phyloP scores from a whole-genome alignment of 1,139 yeast genomes.

The Entelexis sorbosivorans region DNA sequence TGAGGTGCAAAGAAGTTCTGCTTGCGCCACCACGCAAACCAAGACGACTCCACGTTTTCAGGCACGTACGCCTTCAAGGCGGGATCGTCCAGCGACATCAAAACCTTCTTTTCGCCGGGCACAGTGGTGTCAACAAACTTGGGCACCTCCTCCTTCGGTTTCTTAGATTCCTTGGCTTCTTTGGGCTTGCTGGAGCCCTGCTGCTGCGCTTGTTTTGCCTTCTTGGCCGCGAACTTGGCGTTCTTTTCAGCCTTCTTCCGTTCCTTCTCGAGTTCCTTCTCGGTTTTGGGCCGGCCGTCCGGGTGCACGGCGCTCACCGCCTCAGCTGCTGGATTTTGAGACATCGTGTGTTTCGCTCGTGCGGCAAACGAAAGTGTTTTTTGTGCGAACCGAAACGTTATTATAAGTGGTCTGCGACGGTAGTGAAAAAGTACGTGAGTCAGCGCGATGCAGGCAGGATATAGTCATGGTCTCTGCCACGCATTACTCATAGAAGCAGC shows the following conservation, averaged over 20 bases:
- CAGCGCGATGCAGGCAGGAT: background rate
- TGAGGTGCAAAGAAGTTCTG: slow-evolving; percentile 84
- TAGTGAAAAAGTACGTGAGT: background rate
- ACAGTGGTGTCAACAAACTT: slow-evolving; percentile 72
- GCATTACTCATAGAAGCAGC: background rate
- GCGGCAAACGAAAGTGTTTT: background rate
- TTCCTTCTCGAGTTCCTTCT: slow-evolving; percentile 64
- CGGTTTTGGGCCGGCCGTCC: slow-evolving; percentile 30
- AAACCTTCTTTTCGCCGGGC: slow-evolving; percentile 82
- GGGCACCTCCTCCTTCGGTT: slow-evolving; percentile 64
- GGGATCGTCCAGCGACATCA: slow-evolving; percentile 79
- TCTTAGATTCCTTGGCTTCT: slow-evolving; percentile 52
- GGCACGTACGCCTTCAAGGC: slow-evolving; percentile 92
- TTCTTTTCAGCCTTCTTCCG: slow-evolving; percentile 92
- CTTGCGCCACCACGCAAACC: slow-evolving; percentile 97
- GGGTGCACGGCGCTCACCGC: slow-evolving; percentile 9
- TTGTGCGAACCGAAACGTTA: slow-evolving; percentile 6
- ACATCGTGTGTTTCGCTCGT: slow-evolving; percentile 10
- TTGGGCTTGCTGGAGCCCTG: slow-evolving; percentile 19
- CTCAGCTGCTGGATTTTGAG: slow-evolving; percentile 3
- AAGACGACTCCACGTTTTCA: slow-evolving; percentile 82
- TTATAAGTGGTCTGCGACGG: background rate
- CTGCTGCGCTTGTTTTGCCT: slow-evolving; percentile 46
- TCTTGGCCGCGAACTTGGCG: slow-evolving; percentile 89
- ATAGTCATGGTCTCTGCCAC: background rate